These are phyloP conservation scores for Camellia sinensis DNA, from an alignment of 148 eudicot genomes.

Conservation along the genomic window DNA sequence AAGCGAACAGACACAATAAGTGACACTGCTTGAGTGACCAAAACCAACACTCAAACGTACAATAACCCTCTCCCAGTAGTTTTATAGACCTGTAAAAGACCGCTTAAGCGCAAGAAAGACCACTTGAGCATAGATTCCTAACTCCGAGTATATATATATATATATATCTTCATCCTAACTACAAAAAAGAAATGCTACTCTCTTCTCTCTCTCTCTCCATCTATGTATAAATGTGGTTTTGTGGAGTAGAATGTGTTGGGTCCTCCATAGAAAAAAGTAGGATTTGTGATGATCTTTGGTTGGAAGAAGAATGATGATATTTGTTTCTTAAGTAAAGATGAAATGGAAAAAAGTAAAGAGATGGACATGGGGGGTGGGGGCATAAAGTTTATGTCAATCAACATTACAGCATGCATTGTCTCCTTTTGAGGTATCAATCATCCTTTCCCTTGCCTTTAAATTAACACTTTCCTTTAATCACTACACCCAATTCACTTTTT, in stretches of 20 bases:
- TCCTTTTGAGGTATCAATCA: slow-evolving; percentile 20
- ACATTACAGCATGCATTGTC: slow-evolving; percentile 21
- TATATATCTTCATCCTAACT: too few species aligned
- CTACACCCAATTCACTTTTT: slow-evolving; percentile 14
- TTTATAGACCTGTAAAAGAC: too few species aligned
- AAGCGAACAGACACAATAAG: too few species aligned
- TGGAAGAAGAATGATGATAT: slow-evolving; percentile 8
- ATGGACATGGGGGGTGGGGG: not conserved
- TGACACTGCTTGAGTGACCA: too few species aligned
- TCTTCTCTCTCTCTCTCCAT: too few species aligned
- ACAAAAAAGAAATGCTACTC: too few species aligned
- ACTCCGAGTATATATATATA: too few species aligned
- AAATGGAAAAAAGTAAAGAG: not conserved
- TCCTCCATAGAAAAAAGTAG: not conserved
- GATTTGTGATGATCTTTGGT: slow-evolving; percentile 5
- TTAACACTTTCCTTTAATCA: slow-evolving; percentile 1
- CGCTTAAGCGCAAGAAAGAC: too few species aligned
- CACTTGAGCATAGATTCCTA: too few species aligned
- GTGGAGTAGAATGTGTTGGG: slow-evolving; percentile 6
- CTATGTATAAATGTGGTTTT: not conserved
- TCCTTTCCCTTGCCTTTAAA: not conserved
- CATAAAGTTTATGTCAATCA: slow-evolving; percentile 18
- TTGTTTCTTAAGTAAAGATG: slow-evolving; percentile 9
- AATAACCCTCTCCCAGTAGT: too few species aligned
- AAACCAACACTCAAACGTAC: too few species aligned